A percentile compares a stretch with the other conserved stretches of the same genome.
Evolutionary conservation across 2,329 filamentous ascomycete species (phyloP).

Genomic region (Periconia macrospinosa): DNA sequence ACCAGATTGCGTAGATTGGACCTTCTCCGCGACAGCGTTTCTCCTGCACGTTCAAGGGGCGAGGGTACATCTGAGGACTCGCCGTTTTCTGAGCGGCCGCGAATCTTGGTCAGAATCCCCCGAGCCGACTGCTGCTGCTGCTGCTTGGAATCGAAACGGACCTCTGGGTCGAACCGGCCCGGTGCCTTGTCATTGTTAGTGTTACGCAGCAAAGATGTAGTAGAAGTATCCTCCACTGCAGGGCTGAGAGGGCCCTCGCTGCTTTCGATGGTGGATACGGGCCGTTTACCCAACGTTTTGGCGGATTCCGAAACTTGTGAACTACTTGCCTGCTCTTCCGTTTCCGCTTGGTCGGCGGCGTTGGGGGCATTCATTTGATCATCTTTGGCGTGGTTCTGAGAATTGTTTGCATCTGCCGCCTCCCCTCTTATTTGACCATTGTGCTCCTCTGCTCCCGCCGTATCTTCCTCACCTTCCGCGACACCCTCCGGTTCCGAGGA

Average conservation of each 20-base stretch:
- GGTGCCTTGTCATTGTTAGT: conserved; percentile 38
- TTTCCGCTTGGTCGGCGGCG: conserved; percentile 4
- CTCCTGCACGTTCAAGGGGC: conserved; percentile 7
- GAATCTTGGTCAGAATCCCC: conserved; percentile 32
- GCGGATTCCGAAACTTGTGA: conserved; percentile 27
- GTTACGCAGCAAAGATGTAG: conserved; percentile 39
- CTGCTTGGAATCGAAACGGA: background rate
- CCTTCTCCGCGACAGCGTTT: conserved; percentile 24
- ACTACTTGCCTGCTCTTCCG: conserved; percentile 30
- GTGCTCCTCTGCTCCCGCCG: background rate
- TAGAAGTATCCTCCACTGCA: conserved; percentile 41
- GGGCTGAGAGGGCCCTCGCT: conserved; percentile 24
- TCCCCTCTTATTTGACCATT: background rate
- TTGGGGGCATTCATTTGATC: background rate
- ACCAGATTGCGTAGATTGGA: conserved; percentile 42
- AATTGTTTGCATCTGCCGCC: background rate
- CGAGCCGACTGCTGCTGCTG: conserved; percentile 20
- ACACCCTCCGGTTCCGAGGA: conserved; percentile 19
- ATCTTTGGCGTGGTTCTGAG: background rate
- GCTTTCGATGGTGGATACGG: conserved; percentile 32
- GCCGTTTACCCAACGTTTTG: conserved; percentile 29
- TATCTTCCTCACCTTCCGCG: background rate
- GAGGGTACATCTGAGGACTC: conserved; percentile 9
- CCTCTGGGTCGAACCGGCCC: conserved; percentile 15
- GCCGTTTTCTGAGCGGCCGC: conserved; percentile 23